phyloP scores from a whole-genome alignment of 2,329 filamentous ascomycete species.

The Neocatenulostroma microsporum region DNA sequence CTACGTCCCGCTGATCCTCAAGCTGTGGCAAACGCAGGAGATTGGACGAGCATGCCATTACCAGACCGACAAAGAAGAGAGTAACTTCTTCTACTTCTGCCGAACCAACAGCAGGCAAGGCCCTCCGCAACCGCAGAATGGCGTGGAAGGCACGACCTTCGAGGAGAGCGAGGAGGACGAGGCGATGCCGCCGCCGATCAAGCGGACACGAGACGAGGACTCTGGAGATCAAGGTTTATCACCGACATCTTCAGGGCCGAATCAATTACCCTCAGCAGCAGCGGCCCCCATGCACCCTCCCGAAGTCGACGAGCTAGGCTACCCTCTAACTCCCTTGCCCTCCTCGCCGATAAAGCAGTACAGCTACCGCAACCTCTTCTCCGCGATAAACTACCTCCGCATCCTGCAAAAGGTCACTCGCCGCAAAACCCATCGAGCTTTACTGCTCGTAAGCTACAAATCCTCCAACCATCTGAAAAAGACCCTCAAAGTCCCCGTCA shows the following conservation, averaged over 20 bases:
- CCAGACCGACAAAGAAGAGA: conserved; percentile 71
- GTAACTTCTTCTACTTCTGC: conserved; percentile 90
- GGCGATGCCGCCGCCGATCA: conserved; percentile 70
- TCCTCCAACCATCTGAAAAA: conserved; percentile 87
- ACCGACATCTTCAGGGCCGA: conserved; percentile 29
- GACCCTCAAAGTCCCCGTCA: conserved; percentile 82
- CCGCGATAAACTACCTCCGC: conserved; percentile 87
- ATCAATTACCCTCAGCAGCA: conserved; percentile 24
- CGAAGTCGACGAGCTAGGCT: conserved; percentile 79
- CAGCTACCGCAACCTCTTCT: conserved; percentile 91
- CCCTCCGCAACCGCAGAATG: conserved; percentile 10
- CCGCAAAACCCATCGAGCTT: conserved; percentile 86
- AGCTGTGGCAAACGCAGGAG: conserved; percentile 90
- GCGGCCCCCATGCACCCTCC: conserved; percentile 33
- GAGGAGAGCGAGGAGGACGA: conserved; percentile 53
- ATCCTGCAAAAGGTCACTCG: conserved; percentile 98
- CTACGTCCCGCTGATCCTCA: conserved; percentile 84
- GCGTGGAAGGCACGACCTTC: background rate
- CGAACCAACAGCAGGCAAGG: conserved; percentile 60
- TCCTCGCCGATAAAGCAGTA: conserved; percentile 76
- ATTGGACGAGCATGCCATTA: conserved; percentile 84
- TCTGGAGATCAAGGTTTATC: background rate
- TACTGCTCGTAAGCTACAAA: conserved; percentile 93
- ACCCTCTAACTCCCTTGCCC: conserved; percentile 63
- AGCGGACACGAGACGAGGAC: conserved; percentile 45